Conservation (phyloP, 805 yeast species). For the Myxozyma vanderwaltii region DNA sequence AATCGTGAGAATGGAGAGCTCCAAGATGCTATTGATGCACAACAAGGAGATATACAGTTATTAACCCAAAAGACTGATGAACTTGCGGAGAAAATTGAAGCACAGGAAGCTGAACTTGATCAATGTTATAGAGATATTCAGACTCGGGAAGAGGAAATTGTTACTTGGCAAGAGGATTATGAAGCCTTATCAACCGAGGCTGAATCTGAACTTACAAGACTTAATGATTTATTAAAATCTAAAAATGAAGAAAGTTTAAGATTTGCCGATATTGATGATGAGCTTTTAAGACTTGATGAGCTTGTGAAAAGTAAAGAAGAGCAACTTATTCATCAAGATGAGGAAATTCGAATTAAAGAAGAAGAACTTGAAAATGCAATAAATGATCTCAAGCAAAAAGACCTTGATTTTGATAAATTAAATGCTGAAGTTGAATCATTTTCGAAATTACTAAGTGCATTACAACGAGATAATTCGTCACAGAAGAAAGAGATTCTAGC, state of each 20-base stretch:
- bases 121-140: slow-evolving; percentile 16
- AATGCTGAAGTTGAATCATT: slow-evolving; percentile 22
- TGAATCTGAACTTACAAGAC: slow-evolving; percentile 27
- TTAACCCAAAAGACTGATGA: slow-evolving; percentile 12
- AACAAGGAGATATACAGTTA: slow-evolving; percentile 15
- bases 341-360: background rate
- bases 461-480: slow-evolving; percentile 22
- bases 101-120: slow-evolving; percentile 19
- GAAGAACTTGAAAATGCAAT: background rate
- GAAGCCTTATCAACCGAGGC: slow-evolving; percentile 29
- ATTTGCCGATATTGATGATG: slow-evolving; percentile 3
- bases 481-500: slow-evolving; percentile 12
- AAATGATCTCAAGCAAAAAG: background rate
- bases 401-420: slow-evolving; percentile 14
- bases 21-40: slow-evolving; percentile 25
- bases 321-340: slow-evolving; percentile 47
- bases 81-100: slow-evolving; percentile 10
- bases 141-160: slow-evolving; percentile 26
- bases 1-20: slow-evolving; percentile 27
- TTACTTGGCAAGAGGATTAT: slow-evolving; percentile 34
- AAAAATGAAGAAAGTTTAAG: slow-evolving; percentile 9
- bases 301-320: slow-evolving; percentile 47
- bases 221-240: slow-evolving; percentile 14
- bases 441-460: slow-evolving; percentile 13
- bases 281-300: slow-evolving; percentile 7